These are phyloP conservation scores for Chalaropsis ovoidea DNA, from an alignment of 2,329 filamentous ascomycete species.

Conservation along the genomic window DNA sequence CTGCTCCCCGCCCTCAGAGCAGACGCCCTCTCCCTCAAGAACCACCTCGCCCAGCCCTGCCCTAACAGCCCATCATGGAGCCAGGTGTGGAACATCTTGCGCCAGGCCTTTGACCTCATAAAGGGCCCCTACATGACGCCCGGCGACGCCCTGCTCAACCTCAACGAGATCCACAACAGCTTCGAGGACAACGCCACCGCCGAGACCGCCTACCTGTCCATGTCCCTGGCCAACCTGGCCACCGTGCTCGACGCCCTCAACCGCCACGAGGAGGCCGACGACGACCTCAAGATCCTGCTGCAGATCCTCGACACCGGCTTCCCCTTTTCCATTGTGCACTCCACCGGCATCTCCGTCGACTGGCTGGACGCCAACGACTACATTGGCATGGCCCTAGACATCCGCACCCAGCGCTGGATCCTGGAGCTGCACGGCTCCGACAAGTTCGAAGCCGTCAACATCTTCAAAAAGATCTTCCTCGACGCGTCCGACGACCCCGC, in stretches of 20 bases:
- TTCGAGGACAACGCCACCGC: conserved; percentile 14
- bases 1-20: conserved; percentile 30
- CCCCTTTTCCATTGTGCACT: conserved; percentile 30
- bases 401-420: conserved; percentile 35
- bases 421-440: conserved; percentile 27
- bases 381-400: conserved; percentile 31
- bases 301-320: conserved; percentile 31
- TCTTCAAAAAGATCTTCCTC: conserved; percentile 32
- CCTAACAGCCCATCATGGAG: conserved; percentile 25
- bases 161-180: conserved; percentile 24
- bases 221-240: conserved; percentile 34
- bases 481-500: conserved; percentile 29
- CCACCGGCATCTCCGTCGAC: conserved; percentile 24
- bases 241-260: conserved; percentile 31
- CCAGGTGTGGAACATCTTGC: conserved; percentile 25
- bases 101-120: conserved; percentile 28
- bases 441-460: conserved; percentile 26
- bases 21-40: conserved; percentile 30
- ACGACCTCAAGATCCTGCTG: conserved; percentile 30
- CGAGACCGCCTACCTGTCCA: conserved; percentile 24
- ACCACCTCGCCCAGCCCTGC: conserved; percentile 27
- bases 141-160: conserved; percentile 31
- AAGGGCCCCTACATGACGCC: conserved; percentile 30
- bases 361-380: conserved; percentile 27
- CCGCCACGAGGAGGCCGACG: conserved; percentile 23